Conservation (phyloP, 345 rosid species). For the Eucalyptus sp. region DNA sequence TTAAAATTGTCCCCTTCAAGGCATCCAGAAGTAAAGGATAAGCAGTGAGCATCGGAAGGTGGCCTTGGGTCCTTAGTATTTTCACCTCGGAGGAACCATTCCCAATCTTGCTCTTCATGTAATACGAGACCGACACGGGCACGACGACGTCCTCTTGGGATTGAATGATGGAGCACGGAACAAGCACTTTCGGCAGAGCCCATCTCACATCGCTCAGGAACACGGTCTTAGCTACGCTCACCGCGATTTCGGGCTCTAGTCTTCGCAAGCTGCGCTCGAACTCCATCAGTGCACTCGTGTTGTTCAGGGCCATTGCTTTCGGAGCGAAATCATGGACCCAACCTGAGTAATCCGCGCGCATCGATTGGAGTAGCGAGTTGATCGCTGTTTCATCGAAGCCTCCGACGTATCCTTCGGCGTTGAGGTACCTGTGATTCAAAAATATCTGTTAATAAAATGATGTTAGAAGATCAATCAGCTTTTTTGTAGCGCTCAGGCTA, state of each 20-base stretch:
- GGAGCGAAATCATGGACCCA: slow-evolving; percentile 14
- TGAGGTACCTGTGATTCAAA: slow-evolving; percentile 8
- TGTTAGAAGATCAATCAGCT: neutral
- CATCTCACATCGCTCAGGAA: slow-evolving; percentile 11
- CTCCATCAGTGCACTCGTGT: neutral
- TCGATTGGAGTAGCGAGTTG: neutral
- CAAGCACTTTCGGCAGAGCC: slow-evolving; percentile 1
- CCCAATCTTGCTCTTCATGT: slow-evolving; percentile 11
- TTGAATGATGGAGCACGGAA: slow-evolving; percentile 20
- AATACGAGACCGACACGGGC: slow-evolving; percentile 4
- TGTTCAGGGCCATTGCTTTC: neutral
- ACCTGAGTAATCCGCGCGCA: neutral
- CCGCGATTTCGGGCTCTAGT: slow-evolving; percentile 2
- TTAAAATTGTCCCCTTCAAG: neutral
- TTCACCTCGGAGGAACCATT: neutral
- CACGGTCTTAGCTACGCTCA: slow-evolving; percentile 1
- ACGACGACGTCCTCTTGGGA: slow-evolving; percentile 4
- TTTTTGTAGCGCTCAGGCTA: no score
- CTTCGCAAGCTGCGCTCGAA: slow-evolving; percentile 2
- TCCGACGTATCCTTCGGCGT: slow-evolving; percentile 7
- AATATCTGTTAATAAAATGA: no score
- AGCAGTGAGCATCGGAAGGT: slow-evolving; percentile 17
- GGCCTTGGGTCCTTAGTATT: slow-evolving; percentile 11
- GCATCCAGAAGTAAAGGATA: slow-evolving; percentile 1
- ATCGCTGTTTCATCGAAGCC: slow-evolving; percentile 3